A percentile compares a stretch with the other conserved stretches of the same genome.
Evolutionary conservation across 225 moss, liverwort and hornwort genomes (phyloP).

Genomic region (Rhytidiadelphus loreus): DNA sequence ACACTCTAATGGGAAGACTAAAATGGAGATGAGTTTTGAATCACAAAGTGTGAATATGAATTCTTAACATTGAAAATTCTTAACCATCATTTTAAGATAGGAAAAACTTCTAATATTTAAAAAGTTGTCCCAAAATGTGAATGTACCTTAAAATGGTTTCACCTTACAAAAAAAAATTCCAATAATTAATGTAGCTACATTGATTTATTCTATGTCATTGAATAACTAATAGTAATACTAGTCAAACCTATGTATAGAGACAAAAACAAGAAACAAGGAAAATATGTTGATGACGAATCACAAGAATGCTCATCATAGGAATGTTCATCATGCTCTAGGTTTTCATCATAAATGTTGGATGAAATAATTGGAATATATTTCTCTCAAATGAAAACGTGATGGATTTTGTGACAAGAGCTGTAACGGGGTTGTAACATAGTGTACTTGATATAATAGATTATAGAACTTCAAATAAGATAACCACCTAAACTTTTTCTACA

Average conservation of each 20-base stretch:
- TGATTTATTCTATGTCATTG: neutral
- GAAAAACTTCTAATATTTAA: neutral
- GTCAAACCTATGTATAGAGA: too few species aligned
- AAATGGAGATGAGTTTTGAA: neutral
- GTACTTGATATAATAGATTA: too few species aligned
- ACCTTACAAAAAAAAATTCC: rapidly evolving
- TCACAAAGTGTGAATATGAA: neutral
- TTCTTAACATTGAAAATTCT: neutral
- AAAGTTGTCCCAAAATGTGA: neutral
- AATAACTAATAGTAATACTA: neutral
- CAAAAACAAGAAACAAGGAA: too few species aligned
- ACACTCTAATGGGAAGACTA: neutral
- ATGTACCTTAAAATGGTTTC: neutral
- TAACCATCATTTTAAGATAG: neutral
- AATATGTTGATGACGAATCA: too few species aligned
- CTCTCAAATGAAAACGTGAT: too few species aligned
- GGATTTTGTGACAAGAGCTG: too few species aligned
- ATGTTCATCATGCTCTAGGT: too few species aligned
- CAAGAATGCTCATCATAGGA: too few species aligned
- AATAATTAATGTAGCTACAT: neutral
- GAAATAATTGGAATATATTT: too few species aligned
- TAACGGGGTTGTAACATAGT: too few species aligned
- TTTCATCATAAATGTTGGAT: too few species aligned
- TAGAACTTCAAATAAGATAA: neutral
- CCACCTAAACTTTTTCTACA: neutral